phyloP scores from a whole-genome alignment of 2,329 filamentous ascomycete species.

The Ascochyta koolunga region DNA sequence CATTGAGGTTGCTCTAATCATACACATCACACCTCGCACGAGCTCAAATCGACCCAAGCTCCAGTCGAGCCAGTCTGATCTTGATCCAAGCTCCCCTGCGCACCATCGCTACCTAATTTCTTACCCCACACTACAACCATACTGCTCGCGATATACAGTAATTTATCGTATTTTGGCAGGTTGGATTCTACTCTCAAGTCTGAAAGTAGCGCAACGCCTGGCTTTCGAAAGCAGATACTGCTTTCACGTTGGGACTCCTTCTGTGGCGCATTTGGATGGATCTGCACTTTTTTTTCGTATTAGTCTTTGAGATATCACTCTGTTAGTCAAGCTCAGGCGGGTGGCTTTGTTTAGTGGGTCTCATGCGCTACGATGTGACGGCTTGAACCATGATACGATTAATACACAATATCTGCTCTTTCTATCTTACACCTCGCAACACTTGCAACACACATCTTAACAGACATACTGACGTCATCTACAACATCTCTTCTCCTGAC shows the following conservation, averaged over 20 bases:
- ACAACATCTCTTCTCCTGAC: no score
- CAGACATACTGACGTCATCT: no score
- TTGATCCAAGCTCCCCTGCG: neutral
- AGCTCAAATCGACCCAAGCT: neutral
- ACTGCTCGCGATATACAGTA: constrained; percentile 4
- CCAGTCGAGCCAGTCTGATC: neutral
- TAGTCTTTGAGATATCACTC: constrained; percentile 27
- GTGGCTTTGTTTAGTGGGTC: neutral
- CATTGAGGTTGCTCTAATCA: constrained; percentile 6
- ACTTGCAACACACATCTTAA: neutral
- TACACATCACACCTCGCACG: neutral
- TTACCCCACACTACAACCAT: neutral
- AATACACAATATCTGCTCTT: neutral
- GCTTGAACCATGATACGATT: neutral
- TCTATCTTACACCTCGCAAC: neutral
- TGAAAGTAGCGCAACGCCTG: neutral
- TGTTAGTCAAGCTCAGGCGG: constrained; percentile 19
- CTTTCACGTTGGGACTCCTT: neutral
- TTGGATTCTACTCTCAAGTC: neutral
- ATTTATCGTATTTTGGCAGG: neutral
- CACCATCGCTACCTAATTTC: neutral
- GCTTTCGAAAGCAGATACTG: no score
- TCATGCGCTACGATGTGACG: neutral
- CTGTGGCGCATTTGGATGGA: neutral
- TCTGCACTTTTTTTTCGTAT: neutral